A percentile compares a stretch with the other conserved stretches of the same genome.
Conservation (phyloP, 2,329 filamentous ascomycete species). For the Neofusicoccum cordaticola region DNA sequence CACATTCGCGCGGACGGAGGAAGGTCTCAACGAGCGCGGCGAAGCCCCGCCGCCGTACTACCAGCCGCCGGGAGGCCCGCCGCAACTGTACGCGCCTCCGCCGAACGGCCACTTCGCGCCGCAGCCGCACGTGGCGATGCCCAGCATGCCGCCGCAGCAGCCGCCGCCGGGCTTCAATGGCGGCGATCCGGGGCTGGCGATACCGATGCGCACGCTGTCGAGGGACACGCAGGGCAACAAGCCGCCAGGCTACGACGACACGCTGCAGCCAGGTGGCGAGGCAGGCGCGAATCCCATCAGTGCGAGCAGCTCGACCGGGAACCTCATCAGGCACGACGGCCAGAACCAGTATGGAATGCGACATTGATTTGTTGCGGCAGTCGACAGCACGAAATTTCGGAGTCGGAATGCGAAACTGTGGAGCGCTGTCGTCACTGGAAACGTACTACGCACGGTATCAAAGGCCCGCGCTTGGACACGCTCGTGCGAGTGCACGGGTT, state of each 20-base stretch:
- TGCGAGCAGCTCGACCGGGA: constrained; percentile 10
- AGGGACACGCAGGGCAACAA: constrained; percentile 35
- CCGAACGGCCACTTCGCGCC: not conserved
- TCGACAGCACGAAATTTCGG: not conserved
- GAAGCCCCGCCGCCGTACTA: constrained; percentile 65
- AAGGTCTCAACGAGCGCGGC: constrained; percentile 62
- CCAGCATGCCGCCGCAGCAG: constrained; percentile 6
- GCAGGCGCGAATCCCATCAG: not conserved
- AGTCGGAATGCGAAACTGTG: too few relatives aligned
- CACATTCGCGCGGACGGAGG: constrained; percentile 35
- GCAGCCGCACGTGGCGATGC: too few relatives aligned
- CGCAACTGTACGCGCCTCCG: not conserved
- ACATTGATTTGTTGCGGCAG: not conserved
- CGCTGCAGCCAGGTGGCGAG: not conserved
- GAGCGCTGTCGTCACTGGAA: too few relatives aligned
- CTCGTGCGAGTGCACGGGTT: too few relatives aligned
- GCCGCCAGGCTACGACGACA: constrained; percentile 42
- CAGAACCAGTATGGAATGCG: not conserved
- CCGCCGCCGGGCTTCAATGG: not conserved
- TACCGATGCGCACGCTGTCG: constrained; percentile 40
- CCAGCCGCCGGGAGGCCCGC: constrained; percentile 19
- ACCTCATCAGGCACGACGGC: constrained; percentile 3
- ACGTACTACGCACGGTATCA: too few relatives aligned
- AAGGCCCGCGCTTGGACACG: too few relatives aligned
- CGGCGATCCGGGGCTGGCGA: constrained; percentile 17